Evolutionary conservation across 352 stramenopile species (phyloP).

Genomic region (Elongisporangium undulatum): DNA sequence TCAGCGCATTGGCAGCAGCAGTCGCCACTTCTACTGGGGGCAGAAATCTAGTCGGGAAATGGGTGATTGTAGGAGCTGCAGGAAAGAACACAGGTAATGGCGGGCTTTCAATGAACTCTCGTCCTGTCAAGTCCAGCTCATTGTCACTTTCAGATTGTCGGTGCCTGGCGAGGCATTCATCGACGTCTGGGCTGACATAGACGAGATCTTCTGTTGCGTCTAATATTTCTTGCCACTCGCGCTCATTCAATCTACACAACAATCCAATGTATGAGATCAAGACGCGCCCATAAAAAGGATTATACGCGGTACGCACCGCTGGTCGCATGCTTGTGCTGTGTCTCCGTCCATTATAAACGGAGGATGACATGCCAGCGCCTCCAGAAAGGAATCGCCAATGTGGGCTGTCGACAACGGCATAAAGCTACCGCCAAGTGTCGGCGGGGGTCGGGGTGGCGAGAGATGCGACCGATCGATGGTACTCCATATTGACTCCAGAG

Average conservation of each 20-base stretch:
- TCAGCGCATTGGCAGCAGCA: conserved; percentile 11
- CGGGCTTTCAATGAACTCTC: conserved; percentile 63
- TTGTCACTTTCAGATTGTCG: conserved; percentile 37
- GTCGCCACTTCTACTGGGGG: background rate
- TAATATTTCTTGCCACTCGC: conserved; percentile 62
- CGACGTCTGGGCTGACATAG: conserved; percentile 70
- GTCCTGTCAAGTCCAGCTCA: conserved; percentile 57
- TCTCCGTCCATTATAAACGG: background rate
- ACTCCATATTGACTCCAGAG: background rate
- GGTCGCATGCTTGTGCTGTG: background rate
- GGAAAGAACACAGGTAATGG: conserved; percentile 9
- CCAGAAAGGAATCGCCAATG: background rate
- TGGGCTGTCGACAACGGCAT: background rate
- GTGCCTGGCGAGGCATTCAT: conserved; percentile 30
- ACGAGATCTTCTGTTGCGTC: conserved; percentile 30
- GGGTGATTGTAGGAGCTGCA: background rate
- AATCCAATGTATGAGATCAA: background rate
- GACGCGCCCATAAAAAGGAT: background rate
- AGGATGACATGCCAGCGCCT: background rate
- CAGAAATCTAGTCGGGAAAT: conserved; percentile 7
- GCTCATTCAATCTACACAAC: conserved; percentile 15
- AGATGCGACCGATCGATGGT: background rate
- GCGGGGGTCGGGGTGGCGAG: too few species aligned
- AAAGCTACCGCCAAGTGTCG: background rate
- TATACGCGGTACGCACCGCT: background rate